Base-by-base conservation (phyloP, 345 rosid species). In the Eucalyptus tenuipes region DNA sequence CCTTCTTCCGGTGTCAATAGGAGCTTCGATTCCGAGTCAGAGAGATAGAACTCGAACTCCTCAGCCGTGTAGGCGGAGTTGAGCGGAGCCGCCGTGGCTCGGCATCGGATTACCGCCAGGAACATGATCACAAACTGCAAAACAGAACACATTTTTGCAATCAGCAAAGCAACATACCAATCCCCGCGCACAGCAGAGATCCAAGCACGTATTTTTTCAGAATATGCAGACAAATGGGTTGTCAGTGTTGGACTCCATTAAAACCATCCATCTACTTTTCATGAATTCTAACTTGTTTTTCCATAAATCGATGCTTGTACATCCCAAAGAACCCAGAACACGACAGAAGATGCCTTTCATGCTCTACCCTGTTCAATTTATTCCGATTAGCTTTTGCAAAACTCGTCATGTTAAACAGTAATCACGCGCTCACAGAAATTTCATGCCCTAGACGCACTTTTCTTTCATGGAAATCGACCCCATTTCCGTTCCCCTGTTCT, bases 31-130 rank as follows among this genome's bases (percentile, higher is more conserved):
- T 94, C 95, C 8, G 97, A 95, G 85, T 95, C 97, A 5, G 96
- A 88, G 45, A 95, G 94, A 91, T 94, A 95, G 88, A 95, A 95
- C 93, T 94, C 97, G 91, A 94, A 94, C 87, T 95, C 97, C 91
- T 95, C 97, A 10, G 92, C 92, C 4, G 96, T 95, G 92, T 95
- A 95, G 13, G 96, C 94, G 2, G 91, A 5, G 91, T 95, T 95
- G 44, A 95, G 91, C 59, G 97, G 97, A 64, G 93, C 96, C 4
- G 94, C 96, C 0, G 94, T 94, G 85, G 95, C 97, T 80, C 96
- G 94, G 88, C 95, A 92, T 8, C 96, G 92, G 22, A 95, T 92
- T 11, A 93, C 95, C 7, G 97, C 96, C 92, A 95, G 86, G 85
- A 95, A 95, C 95, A 94, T 93, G 25, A 94, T 88, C 85, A 97